Base-by-base conservation (phyloP, 345 rosid species). In the Eucalyptus cladocalyx region DNA sequence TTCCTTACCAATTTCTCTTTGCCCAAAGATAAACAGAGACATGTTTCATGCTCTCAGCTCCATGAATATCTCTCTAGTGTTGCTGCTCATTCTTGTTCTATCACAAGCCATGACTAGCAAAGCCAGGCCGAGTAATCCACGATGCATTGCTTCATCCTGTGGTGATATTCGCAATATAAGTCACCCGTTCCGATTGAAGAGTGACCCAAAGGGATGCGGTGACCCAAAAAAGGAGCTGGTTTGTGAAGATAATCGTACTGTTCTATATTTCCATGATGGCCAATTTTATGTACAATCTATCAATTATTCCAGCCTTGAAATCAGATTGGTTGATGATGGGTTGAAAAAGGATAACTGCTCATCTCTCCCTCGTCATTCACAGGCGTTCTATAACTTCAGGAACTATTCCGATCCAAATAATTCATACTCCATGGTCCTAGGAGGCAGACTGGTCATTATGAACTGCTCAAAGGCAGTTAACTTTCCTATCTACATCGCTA, bases 221-320 rank as follows among this genome's bases (percentile, higher is more conserved):
- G 2, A 17, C 4, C 4, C 24, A 5, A 3, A 4, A 0, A 4
- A 5, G 0, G 80, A 18, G 7, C 1, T 69, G 7, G 7, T 9
- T 0, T 69, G 80, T 69, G 80, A 69, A 69, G 13, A 69, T 34
- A 34, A 34, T 32, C 14, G 43, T 6, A 34, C 24, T 18, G 12
- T 69, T 8, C 0, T 69, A 5, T 69, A 69, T 0, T 34, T 9
- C 1, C 2, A 4, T 17, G 43, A 8, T 69, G 24, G 24, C 0
- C 43, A 3, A 54, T 24, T 23, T 4, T 50, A 50, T 2, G 19
- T 50, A 1, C 19, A 14, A 3, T 50, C 53, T 50, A 50, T 50
- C 19, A 16, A 50, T 6, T 50, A 50, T 16, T 50, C 19, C 8
- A 50, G 3, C 7, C 3, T 1, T 0, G 0, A 4, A 23, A 10